phyloP scores from a whole-genome alignment of 176 grass and related monocot species.

The Alloteropsis semialata region DNA sequence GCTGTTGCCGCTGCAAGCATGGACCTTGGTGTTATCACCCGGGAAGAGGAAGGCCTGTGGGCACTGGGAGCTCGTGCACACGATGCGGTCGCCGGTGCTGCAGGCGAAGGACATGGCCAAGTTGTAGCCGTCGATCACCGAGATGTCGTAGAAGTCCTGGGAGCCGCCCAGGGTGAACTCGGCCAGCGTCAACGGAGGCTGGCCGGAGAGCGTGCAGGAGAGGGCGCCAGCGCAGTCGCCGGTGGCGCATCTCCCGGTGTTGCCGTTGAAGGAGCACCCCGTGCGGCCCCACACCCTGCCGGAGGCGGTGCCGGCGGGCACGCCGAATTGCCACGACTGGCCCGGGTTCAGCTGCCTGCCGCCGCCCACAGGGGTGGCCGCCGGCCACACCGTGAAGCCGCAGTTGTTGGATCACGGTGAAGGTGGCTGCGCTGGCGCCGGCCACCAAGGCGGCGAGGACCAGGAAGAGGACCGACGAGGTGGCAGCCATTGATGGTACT shows the following conservation, averaged over 20 bases:
- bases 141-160: conserved; percentile 10
- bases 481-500: too few species aligned
- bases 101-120: not conserved
- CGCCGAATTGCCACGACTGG: not conserved
- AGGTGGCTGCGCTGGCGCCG: not conserved
- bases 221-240: not conserved
- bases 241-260: not conserved
- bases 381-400: conserved; percentile 44
- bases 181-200: not conserved
- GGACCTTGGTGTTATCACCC: not conserved
- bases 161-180: not conserved
- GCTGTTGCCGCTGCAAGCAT: not conserved
- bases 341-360: not conserved
- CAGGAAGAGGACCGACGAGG: conserved; percentile 22
- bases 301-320: not conserved
- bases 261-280: not conserved
- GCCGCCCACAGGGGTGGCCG: conserved; percentile 5
- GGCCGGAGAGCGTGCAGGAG: not conserved
- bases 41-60: too few species aligned
- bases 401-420: conserved; percentile 54
- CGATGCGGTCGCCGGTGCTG: not conserved
- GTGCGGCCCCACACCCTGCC: conserved; percentile 29
- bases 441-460: not conserved
- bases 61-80: too few species aligned
- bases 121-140: conserved; percentile 20